Base-by-base conservation (phyloP, 306 rosid genomes). In the Prosopis cineraria region DNA sequence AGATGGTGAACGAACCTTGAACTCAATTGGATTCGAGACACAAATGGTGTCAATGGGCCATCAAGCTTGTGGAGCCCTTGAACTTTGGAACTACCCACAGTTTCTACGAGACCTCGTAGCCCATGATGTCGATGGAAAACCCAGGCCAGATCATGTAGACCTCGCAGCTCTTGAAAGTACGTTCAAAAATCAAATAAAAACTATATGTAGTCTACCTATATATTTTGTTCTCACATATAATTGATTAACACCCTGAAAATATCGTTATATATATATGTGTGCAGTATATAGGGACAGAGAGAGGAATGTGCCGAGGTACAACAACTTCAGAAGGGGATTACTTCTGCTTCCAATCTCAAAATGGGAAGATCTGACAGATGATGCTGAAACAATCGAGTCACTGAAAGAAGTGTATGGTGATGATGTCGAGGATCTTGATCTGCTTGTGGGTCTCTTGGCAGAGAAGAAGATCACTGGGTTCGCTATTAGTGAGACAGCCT, bases 1-100 rank as follows among this genome's bases (percentile, higher is more conserved):
- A 19, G 37, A n/a, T 3, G 85, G 85, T 14, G 85, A 82, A 20
- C 43, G 56, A 44, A 22, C 29, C 13, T 52, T 82, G 31, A 20
- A 52, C 10, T 29, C 58, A 4, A 66, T 82, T 33, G 85, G 85
- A 29, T 50, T 78, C 50, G 48, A n/a, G 27, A 82, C 22, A n/a
- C 75, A 72, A 19, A 10, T 82, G 72, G 82, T 82, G 11, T 82
- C 85, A 13, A 82, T 78, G 85, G 85, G 85, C 27, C 82, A 82
- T 41, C 85, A 82, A 47, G 79, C 85, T 27, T 72, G 76, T 48
- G 85, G 79, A 6, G 75, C 85, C 48, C 29, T 78, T 0, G 82
- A 82, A 63, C 82, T 82, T n/a, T 78, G 65, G 59, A 82, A 82
- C 60, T 78, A 82, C 74, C 82, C 85, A 4, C 2, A 36, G 11